These are phyloP conservation scores for Colletotrichum chlorophyti DNA, from an alignment of 2,329 filamentous ascomycete genomes.

Conservation along the genomic window DNA sequence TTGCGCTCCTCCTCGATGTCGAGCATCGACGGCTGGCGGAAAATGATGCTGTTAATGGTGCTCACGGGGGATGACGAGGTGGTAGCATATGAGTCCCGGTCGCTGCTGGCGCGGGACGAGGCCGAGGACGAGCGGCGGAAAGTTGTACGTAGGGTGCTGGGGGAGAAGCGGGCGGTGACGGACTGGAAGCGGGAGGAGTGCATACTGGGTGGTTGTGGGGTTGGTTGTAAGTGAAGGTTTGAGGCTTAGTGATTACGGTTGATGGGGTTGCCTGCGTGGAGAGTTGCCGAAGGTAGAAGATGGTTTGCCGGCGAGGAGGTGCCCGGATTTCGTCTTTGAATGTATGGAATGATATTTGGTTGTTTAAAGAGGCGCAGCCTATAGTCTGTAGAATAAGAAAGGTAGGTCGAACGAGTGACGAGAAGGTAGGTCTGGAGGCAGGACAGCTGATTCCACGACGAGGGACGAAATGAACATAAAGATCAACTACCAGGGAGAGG, in stretches of 20 bases:
- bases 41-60: constrained; percentile 66
- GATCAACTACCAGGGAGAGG: constrained; percentile 1
- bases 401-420: constrained; percentile 35
- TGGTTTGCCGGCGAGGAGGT: neutral
- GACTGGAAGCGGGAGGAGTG: constrained; percentile 56
- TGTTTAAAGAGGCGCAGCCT: constrained; percentile 41
- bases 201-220: constrained; percentile 42
- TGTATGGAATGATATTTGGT: neutral
- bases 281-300: neutral
- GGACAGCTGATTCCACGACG: constrained; percentile 37
- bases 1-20: constrained; percentile 64
- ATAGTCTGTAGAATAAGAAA: constrained; percentile 30
- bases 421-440: constrained; percentile 35
- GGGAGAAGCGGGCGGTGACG: constrained; percentile 58
- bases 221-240: neutral
- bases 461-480: constrained; percentile 18
- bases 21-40: constrained; percentile 63
- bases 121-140: constrained; percentile 59
- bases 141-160: constrained; percentile 56
- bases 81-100: constrained; percentile 50
- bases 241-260: neutral
- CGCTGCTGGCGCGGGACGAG: constrained; percentile 49
- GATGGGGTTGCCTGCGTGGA: neutral
- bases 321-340: neutral
- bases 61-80: constrained; percentile 50